phyloP scores from a whole-genome alignment of 495 filamentous ascomycete genomes.

The Daldinia loculata region DNA sequence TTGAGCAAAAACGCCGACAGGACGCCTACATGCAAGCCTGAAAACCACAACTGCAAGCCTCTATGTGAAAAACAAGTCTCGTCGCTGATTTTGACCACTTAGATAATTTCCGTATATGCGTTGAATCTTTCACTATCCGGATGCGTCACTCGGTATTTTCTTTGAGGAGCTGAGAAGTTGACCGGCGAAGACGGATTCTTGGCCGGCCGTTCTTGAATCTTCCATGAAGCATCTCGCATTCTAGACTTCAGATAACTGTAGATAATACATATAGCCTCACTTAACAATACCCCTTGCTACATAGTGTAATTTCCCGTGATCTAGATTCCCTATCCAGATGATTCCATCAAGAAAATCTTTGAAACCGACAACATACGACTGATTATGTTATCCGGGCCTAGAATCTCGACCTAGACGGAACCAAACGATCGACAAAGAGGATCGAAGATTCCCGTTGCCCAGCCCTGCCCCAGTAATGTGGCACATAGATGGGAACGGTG shows the following conservation, averaged over 20 bases:
- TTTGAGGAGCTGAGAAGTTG: not conserved
- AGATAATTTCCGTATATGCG: conserved; percentile 10
- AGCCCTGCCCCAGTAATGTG: conserved; percentile 27
- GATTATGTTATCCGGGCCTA: conserved; percentile 20
- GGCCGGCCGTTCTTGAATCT: conserved; percentile 26
- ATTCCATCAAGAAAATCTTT: conserved; percentile 11
- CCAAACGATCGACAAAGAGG: conserved; percentile 40
- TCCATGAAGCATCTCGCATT: conserved; percentile 5
- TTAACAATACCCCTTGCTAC: conserved; percentile 8
- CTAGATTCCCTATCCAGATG: conserved; percentile 20
- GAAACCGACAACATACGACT: not conserved
- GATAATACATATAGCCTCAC: conserved; percentile 23
- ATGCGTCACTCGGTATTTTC: conserved; percentile 5
- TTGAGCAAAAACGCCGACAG: conserved; percentile 20
- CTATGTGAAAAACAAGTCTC: conserved; percentile 25
- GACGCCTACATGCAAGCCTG: conserved; percentile 33
- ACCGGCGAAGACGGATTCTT: not conserved
- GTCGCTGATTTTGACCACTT: conserved; percentile 5
- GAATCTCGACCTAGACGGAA: conserved; percentile 38
- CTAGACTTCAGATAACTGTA: not conserved
- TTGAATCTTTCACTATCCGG: conserved; percentile 9
- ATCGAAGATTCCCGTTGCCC: conserved; percentile 38
- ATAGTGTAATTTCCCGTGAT: not conserved
- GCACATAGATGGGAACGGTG: conserved; percentile 34
- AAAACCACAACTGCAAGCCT: conserved; percentile 22